A percentile compares a stretch with the other conserved stretches of the same genome.
Conservation (phyloP, 305 asterid species). For the Stenogyne calaminthoides region DNA sequence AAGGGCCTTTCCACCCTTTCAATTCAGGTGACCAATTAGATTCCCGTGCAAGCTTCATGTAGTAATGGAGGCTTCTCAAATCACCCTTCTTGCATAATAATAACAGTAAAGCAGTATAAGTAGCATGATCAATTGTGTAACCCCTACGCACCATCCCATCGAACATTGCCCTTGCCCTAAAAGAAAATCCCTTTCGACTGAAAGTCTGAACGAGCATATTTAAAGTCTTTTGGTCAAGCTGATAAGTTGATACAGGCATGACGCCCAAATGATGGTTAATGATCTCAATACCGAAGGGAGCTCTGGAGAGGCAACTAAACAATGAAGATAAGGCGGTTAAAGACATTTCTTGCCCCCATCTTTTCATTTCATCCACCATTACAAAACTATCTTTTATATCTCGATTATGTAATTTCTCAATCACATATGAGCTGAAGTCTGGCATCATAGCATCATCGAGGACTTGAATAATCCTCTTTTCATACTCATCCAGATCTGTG, state of each 20-base stretch:
- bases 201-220: constrained; percentile 62
- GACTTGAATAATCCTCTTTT: constrained; percentile 47
- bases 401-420: constrained; percentile 34
- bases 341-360: constrained; percentile 82
- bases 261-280: constrained; percentile 45
- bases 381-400: constrained; percentile 37
- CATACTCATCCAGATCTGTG: constrained; percentile 63
- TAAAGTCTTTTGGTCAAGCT: constrained; percentile 56
- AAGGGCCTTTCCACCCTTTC: constrained; percentile 54
- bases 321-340: constrained; percentile 48
- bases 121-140: constrained; percentile 41
- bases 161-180: constrained; percentile 53
- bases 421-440: constrained; percentile 50
- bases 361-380: constrained; percentile 58
- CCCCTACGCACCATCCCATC: constrained; percentile 59
- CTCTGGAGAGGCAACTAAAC: constrained; percentile 44
- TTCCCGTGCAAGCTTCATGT: constrained; percentile 44
- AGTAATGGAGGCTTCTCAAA: constrained; percentile 46
- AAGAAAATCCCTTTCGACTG: constrained; percentile 57
- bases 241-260: constrained; percentile 40
- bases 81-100: constrained; percentile 60
- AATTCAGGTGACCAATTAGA: constrained; percentile 65
- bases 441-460: constrained; percentile 70
- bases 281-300: constrained; percentile 37
- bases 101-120: constrained; percentile 55